These are phyloP conservation scores for Parietichytrium sp. DNA, from an alignment of 108 stramenopile genomes.

Conservation along the genomic window DNA sequence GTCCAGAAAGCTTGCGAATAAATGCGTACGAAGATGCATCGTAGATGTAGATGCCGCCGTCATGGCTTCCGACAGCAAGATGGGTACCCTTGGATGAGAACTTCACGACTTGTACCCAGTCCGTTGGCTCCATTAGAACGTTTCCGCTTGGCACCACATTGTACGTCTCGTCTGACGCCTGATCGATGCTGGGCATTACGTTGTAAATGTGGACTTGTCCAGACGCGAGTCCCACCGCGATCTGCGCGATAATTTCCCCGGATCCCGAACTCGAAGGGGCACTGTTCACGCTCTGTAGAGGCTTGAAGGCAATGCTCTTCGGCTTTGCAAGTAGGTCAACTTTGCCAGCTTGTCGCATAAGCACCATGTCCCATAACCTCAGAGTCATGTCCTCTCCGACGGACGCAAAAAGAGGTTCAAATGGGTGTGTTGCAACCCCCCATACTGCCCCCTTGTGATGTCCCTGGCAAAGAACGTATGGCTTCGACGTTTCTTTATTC, in stretches of 20 bases:
- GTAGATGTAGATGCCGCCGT: constrained; percentile 1
- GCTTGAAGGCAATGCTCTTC: too few species aligned
- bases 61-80: not conserved
- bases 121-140: too few species aligned
- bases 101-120: not conserved
- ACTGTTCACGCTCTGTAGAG: too few species aligned
- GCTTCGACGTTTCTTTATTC: not conserved
- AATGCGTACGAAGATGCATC: not conserved
- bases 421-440: not conserved
- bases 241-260: too few species aligned
- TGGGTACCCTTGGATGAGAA: not conserved
- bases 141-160: too few species aligned
- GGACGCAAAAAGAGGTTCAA: not conserved
- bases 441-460: not conserved
- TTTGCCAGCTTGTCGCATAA: too few species aligned
- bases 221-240: too few species aligned
- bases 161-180: too few species aligned
- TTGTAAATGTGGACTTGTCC: too few species aligned
- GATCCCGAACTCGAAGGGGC: too few species aligned
- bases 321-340: too few species aligned
- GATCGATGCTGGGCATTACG: too few species aligned
- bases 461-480: not conserved
- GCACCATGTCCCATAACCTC: not conserved
- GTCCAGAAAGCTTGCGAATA: not conserved
- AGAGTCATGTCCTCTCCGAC: not conserved